phyloP scores from a whole-genome alignment of 768 basidiomycete genomes.

The Naganishia antarctica region DNA sequence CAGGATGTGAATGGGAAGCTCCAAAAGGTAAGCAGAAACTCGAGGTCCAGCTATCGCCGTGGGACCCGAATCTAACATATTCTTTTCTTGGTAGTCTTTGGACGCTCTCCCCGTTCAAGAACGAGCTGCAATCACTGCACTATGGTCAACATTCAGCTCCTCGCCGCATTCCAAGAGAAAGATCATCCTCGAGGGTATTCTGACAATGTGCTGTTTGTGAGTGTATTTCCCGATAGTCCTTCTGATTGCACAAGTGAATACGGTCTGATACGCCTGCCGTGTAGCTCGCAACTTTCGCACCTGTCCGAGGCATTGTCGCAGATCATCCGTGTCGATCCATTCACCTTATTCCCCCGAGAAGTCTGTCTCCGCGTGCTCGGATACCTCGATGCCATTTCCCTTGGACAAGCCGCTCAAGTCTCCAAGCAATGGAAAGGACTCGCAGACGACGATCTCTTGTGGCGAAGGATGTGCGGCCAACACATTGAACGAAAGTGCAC shows the following conservation, averaged over 20 bases:
- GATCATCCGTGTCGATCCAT: conserved; percentile 93
- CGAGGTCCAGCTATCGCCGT: conserved; percentile 7
- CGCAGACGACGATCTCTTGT: conserved; percentile 91
- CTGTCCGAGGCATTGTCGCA: conserved; percentile 85
- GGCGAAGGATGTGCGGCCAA: conserved; percentile 95
- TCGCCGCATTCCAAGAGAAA: conserved; percentile 85
- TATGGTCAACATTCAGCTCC: conserved; percentile 96
- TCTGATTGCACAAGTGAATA: no score
- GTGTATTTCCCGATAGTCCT: conserved; percentile 25
- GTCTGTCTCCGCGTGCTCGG: conserved; percentile 78
- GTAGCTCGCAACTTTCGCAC: conserved; percentile 79
- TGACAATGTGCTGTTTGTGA: conserved; percentile 95
- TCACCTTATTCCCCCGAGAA: conserved; percentile 82
- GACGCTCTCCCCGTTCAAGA: conserved; percentile 82
- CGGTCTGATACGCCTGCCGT: not conserved
- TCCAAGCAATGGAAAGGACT: conserved; percentile 74
- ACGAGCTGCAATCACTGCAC: conserved; percentile 76
- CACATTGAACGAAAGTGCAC: conserved; percentile 95
- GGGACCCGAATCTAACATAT: conserved; percentile 2
- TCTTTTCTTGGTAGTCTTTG: conserved; percentile 60
- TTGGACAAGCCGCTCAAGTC: conserved; percentile 90
- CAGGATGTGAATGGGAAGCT: conserved; percentile 86
- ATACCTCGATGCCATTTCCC: conserved; percentile 83
- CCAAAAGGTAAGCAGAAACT: conserved; percentile 62
- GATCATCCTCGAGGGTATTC: conserved; percentile 89